Evolutionary conservation across 805 yeast genomes (phyloP).

Genomic region (Yamadazyma endophytica): DNA sequence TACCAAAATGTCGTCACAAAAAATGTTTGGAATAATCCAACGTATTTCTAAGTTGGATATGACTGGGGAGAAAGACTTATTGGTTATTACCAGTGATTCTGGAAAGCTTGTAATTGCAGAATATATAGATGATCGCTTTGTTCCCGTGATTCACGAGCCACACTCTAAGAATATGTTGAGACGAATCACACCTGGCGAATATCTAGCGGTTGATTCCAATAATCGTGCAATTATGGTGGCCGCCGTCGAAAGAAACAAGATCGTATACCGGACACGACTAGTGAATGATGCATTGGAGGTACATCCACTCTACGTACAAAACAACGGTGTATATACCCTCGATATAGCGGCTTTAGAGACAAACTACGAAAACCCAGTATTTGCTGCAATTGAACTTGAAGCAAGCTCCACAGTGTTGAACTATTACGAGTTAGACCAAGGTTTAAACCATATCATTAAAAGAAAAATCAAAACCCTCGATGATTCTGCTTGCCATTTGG

Average conservation of each 20-base stretch:
- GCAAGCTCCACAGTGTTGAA: slow-evolving; percentile 33
- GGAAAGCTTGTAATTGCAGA: slow-evolving; percentile 63
- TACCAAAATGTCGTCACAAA: slow-evolving; percentile 35
- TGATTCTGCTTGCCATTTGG: slow-evolving; percentile 43
- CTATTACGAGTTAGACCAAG: slow-evolving; percentile 81
- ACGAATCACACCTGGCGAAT: slow-evolving; percentile 71
- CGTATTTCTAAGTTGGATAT: slow-evolving; percentile 47
- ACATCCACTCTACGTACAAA: slow-evolving; percentile 70
- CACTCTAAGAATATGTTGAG: slow-evolving; percentile 72
- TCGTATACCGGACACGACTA: slow-evolving; percentile 71
- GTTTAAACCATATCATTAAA: slow-evolving; percentile 70
- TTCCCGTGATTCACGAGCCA: slow-evolving; percentile 57
- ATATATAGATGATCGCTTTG: slow-evolving; percentile 37
- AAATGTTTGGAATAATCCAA: slow-evolving; percentile 58
- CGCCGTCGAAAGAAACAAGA: slow-evolving; percentile 69
- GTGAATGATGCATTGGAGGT: too few species aligned
- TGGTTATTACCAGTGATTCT: slow-evolving; percentile 75
- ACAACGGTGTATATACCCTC: slow-evolving; percentile 49
- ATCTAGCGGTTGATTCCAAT: slow-evolving; percentile 64
- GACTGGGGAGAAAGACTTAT: slow-evolving; percentile 52
- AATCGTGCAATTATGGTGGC: slow-evolving; percentile 66
- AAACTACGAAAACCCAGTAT: slow-evolving; percentile 77
- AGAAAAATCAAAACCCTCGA: slow-evolving; percentile 21
- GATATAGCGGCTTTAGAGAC: slow-evolving; percentile 61
- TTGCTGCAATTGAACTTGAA: slow-evolving; percentile 74